A percentile compares a stretch with the other conserved stretches of the same genome.
Evolutionary conservation across 176 grass and related monocot species (phyloP).

Genomic region (Carex pumila): DNA sequence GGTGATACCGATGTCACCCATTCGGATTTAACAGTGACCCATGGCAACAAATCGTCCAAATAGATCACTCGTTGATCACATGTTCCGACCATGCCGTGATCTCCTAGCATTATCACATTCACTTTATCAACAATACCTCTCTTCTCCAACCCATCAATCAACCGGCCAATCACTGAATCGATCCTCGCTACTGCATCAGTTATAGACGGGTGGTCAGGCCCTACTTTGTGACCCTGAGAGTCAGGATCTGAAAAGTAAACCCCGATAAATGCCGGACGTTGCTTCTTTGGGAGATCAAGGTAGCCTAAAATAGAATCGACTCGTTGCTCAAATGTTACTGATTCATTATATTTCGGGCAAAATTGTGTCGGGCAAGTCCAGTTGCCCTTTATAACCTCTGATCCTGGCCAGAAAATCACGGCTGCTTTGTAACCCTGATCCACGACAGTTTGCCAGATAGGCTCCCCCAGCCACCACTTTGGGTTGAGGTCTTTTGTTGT

Average conservation of each 20-base stretch:
- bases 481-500: conserved; percentile 48
- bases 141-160: conserved; percentile 62
- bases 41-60: conserved; percentile 57
- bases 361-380: conserved; percentile 68
- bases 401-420: conserved; percentile 72
- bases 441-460: conserved; percentile 64
- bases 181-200: conserved; percentile 50
- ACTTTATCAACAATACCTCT: conserved; percentile 78
- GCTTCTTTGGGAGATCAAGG: conserved; percentile 51
- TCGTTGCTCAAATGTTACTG: conserved; percentile 64
- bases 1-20: conserved; percentile 62
- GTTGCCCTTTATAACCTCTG: conserved; percentile 59
- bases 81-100: conserved; percentile 88
- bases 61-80: conserved; percentile 64
- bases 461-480: conserved; percentile 71
- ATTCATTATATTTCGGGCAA: conserved; percentile 50
- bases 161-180: conserved; percentile 53
- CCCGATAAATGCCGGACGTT: conserved; percentile 49
- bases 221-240: conserved; percentile 70
- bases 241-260: conserved; percentile 93
- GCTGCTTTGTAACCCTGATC: conserved; percentile 47
- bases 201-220: conserved; percentile 67
- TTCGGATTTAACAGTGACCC: conserved; percentile 43
- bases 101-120: conserved; percentile 65
- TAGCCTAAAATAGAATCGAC: conserved; percentile 59